Evolutionary conservation across 2,329 filamentous ascomycete genomes (phyloP).

Genomic region (Hypomyces rosellus): DNA sequence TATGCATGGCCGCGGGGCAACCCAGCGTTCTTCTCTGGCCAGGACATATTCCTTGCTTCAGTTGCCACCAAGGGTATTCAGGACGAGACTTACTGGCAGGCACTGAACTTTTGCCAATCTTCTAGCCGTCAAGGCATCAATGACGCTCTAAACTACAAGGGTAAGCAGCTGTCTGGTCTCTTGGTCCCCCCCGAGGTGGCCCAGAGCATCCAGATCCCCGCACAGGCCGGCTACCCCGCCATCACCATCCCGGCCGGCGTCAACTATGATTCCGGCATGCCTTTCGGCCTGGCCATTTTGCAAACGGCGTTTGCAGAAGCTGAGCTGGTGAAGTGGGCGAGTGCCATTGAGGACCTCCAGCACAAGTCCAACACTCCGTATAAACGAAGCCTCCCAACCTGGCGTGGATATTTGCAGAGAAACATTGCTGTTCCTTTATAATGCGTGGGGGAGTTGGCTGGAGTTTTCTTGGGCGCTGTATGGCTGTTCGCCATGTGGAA

Average conservation of each 20-base stretch:
- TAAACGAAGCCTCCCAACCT: slow-evolving; percentile 44
- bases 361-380: slow-evolving; percentile 34
- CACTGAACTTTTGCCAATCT: slow-evolving; percentile 54
- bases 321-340: slow-evolving; percentile 53
- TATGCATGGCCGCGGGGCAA: slow-evolving; percentile 44
- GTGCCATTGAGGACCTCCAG: slow-evolving; percentile 56
- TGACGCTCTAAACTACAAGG: slow-evolving; percentile 49
- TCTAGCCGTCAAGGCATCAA: slow-evolving; percentile 64
- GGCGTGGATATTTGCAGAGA: slow-evolving; percentile 43
- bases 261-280: slow-evolving; percentile 49
- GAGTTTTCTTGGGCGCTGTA: too few relatives aligned
- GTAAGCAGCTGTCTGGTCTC: slow-evolving; percentile 50
- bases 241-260: slow-evolving; percentile 62
- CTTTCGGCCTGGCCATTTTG: slow-evolving; percentile 52
- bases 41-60: slow-evolving; percentile 63
- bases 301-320: slow-evolving; percentile 57
- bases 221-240: slow-evolving; percentile 70
- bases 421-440: slow-evolving; percentile 36
- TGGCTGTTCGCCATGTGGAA: too few relatives aligned
- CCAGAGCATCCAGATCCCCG: slow-evolving; percentile 62
- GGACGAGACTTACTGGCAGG: slow-evolving; percentile 61
- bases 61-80: slow-evolving; percentile 53
- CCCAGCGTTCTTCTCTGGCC: slow-evolving; percentile 63
- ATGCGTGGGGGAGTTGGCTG: neutral
- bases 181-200: slow-evolving; percentile 64